Evolutionary conservation across 2,329 filamentous ascomycete species (phyloP), one percentile per base, ranked within the genome.

Genomic region (Diplodia sapinea): DNA sequence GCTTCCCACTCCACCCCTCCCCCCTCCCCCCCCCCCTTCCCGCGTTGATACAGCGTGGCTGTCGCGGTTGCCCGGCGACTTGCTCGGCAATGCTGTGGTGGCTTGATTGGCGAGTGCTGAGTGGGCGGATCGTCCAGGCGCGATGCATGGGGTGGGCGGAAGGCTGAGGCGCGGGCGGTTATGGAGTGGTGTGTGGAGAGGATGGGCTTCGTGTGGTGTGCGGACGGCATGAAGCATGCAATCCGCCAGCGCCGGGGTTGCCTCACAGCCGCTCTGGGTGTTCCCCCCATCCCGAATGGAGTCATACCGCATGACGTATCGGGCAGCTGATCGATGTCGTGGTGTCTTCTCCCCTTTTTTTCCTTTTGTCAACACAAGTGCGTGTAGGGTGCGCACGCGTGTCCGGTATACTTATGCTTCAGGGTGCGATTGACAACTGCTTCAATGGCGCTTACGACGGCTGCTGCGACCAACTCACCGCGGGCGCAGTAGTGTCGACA

Each of bases 311-410:
- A 61, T 61, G 40, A 61, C 40, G 15, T 49, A 40, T 33, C 23
- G 40, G 40, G 26, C 56, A 61, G 56, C 56, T 61, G 56, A 61
- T 61, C 56, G 56, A 40, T 31, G 40, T 47, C 40, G 40, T 47
- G 40, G 40, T 47, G 29, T n/a, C 31, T 26, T 31, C 33, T n/a
- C 29, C 15, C 17, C 20, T 61, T 43, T 20, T 61, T 61, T 61
- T 31, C 13, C 15, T 33, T n/a, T 38, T 38, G 33, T 7, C 29
- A 36, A 17, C 11, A 12, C 17, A 23, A 13, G 20, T 49, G 56
- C 33, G 40, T 12, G 17, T 47, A 47, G 15, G 55, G 26, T 13
- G 40, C 17, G 20, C 26, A 33, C 47, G 31, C 40, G 17, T 17
- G 40, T 17, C 17, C 40, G 2, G 40, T 47, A n/a, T n/a, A 47